Evolutionary conservation across 768 basidiomycete species (phyloP), one percentile per base, ranked within the genome.

Genomic region (Dioszegia hungarica): DNA sequence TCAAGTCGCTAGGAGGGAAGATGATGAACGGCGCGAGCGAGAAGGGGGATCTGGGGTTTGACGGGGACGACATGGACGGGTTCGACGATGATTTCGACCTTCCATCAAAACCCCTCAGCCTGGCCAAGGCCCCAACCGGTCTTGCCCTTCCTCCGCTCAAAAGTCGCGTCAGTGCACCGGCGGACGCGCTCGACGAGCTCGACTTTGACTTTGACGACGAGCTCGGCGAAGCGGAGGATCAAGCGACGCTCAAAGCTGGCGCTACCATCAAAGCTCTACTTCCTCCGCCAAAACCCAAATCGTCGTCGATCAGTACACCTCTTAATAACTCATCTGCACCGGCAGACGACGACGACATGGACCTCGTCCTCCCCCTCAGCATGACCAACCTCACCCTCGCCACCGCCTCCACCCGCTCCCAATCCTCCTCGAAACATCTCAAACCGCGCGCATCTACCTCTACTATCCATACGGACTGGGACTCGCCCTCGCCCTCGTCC

Each of bases 231-330:
- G 48, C 37, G 8, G 49, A 51, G 24, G 43, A 59, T 12, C 62
- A 73, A 44, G 65, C 68, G 3, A 75, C 74, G 2, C 48, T 75
- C 49, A 75, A 73, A 61, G 72, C 71, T n/a, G 67, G 69, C 6
- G 64, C 60, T 0, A 74, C 74, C 2, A 54, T 74, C 24, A 74
- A 73, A 59, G 70, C 67, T 15, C 54, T 72, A 41, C 47, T 72
- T 25, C 70, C 70, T 1, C 67, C 67, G 27, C 64, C 62, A 2
- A 39, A 58, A 27, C 22, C 25, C 0, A 57, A 55, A 19, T 43
- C 25, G 0, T 11, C 40, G 1, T 43, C 41, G 12, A 52, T 40
- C 11, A 55, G 48, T 33, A 59, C 34, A 17, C 14, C 40, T 36
- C 14, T 40, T 5, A 9, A 41, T 17, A 27, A 47, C 15, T 51